phyloP scores from a whole-genome alignment of 441 rosid genomes.

The Macaranga tanarius region DNA sequence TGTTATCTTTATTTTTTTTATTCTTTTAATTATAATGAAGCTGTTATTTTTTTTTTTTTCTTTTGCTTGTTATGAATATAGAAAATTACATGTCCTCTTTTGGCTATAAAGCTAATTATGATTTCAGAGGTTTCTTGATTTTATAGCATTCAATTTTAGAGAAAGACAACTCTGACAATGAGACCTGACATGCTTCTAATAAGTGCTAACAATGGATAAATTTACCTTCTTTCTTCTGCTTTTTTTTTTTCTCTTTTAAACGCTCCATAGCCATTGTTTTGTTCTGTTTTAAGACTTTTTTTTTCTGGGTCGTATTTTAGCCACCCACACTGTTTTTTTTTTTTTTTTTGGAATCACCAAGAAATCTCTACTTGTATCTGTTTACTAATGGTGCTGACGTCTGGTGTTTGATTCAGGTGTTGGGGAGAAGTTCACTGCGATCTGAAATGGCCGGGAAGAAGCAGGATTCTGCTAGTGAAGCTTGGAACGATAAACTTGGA shows the following conservation, averaged over 20 bases:
- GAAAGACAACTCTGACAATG: background rate
- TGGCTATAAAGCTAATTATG: background rate
- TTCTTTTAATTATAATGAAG: background rate
- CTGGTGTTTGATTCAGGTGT: constrained; percentile 35
- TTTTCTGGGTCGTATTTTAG: too few species aligned
- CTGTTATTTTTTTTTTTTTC: background rate
- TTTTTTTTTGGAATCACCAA: background rate
- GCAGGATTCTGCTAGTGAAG: constrained; percentile 36
- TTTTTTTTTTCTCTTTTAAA: too few species aligned
- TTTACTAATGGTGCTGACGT: background rate
- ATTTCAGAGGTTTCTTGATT: background rate
- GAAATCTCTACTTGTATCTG: background rate
- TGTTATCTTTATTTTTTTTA: background rate
- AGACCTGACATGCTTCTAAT: background rate
- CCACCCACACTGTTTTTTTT: background rate
- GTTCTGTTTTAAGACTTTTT: too few species aligned
- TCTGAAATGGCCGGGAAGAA: constrained; percentile 39
- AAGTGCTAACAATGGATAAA: background rate
- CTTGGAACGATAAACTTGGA: constrained; percentile 37
- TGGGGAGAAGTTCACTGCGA: constrained; percentile 55
- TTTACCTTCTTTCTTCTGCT: background rate
- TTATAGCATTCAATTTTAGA: background rate
- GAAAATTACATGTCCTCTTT: background rate
- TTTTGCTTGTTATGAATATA: background rate
- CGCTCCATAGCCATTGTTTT: too few species aligned